Base-by-base conservation (phyloP, 1,284 basidiomycete species). In the Calocybe gambosa region DNA sequence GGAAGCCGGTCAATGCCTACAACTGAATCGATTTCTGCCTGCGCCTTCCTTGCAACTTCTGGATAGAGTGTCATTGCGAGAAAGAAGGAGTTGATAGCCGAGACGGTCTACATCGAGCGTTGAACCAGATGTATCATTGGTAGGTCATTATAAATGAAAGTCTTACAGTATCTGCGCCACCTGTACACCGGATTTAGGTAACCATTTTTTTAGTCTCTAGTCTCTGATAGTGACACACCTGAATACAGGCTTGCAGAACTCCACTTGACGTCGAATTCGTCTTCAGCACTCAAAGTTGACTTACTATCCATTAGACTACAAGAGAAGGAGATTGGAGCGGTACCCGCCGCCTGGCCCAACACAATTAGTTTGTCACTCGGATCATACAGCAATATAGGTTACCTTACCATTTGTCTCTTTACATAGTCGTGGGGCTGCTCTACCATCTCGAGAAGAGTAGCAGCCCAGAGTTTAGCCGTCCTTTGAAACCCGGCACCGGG, bases 11-110 rank as follows among this genome's bases (percentile, higher is more conserved):
- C 73, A 46, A 59, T 62, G 42, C 81, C 81, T 50, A 84, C 55
- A n/a, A 85, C 71, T 19, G 66, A 55, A 57, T 85, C 82, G 47
- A 85, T 72, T 58, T 85, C 82, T 46, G 64, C 68, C 51, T 82
- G 82, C 1, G 81, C 83, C 47, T 68, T 71, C 51, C 61, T 67
- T 44, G 69, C 66, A 19, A 72, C 71, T 38, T 74, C 71, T 10
- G 77, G 78, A 55, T 74, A 60, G 13, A 76, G 63, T 1, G 75
- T 58, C 68, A 80, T 73, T 16, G 75, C 75, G 15, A 80, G 66
- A 58, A 78, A 74, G 53, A 78, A 77, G 0, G 70, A 67, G 50
- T 73, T 70, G 43, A 77, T 63, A 2, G 71, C 68, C 20, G 75
- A 75, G 42, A 76, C 73, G 20, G 73, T 77, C 74, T 77, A 50